Evolutionary conservation across 2,329 filamentous ascomycete genomes (phyloP).

Genomic region (Botryotinia calthae): DNA sequence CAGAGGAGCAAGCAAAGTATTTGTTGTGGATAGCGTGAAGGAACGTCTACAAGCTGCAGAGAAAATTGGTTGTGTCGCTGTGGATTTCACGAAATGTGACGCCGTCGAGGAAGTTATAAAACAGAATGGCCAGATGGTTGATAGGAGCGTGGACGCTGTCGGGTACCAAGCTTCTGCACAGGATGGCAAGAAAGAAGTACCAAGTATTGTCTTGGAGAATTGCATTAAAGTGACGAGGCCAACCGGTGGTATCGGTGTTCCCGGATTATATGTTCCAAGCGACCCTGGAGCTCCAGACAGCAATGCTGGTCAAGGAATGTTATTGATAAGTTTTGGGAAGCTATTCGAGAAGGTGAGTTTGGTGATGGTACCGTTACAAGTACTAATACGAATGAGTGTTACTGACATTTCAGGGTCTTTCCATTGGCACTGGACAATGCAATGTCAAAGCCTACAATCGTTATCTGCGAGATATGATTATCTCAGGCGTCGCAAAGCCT

Average conservation of each 20-base stretch:
- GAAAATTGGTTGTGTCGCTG: constrained; percentile 59
- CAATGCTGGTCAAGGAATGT: constrained; percentile 60
- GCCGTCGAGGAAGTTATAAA: constrained; percentile 60
- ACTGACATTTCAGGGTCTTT: constrained; percentile 48
- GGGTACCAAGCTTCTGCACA: constrained; percentile 61
- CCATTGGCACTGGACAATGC: constrained; percentile 61
- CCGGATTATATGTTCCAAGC: constrained; percentile 41
- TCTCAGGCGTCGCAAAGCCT: constrained; percentile 61
- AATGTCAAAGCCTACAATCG: constrained; percentile 68
- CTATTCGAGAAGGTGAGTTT: constrained; percentile 60
- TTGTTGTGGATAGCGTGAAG: constrained; percentile 60
- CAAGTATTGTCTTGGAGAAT: constrained; percentile 48
- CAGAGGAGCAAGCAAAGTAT: constrained; percentile 60
- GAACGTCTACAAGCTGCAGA: constrained; percentile 57
- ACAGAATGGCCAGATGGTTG: constrained; percentile 58
- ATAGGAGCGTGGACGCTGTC: constrained; percentile 63
- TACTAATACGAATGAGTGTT: not conserved
- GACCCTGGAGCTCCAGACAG: constrained; percentile 63
- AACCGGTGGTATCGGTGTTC: constrained; percentile 37
- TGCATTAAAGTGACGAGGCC: constrained; percentile 34
- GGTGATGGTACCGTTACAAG: not conserved
- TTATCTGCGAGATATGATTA: constrained; percentile 63
- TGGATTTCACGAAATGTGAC: constrained; percentile 60
- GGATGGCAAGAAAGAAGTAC: constrained; percentile 56
- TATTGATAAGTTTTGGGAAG: constrained; percentile 64